Evolutionary conservation across 495 filamentous ascomycete species (phyloP), one percentile per base, ranked within the genome.

Genomic region (Podospora tetraspora): DNA sequence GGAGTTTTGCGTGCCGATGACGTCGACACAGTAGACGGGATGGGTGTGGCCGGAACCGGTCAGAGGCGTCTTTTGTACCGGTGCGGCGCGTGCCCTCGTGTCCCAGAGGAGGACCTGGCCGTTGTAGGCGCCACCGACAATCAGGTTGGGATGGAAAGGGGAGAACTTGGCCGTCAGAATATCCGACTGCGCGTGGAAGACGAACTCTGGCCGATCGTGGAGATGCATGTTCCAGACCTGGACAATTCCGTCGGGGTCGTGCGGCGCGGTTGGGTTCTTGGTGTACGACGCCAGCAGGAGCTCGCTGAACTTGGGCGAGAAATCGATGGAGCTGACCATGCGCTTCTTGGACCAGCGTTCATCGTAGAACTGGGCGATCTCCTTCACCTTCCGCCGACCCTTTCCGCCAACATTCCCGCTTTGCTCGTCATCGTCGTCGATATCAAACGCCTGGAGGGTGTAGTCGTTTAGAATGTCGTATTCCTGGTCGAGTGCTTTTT

Each of bases 71-170:
- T 97, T 97, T 72, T 97, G 92, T 24, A 97, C 92, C 3, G 95
- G 94, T 21, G 91, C 87, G 21, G 91, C 89, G 70, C 92, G 92
- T 22, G 91, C 88, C 21, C 95, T 88, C 24, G 93, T 98, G 75
- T 99, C 95, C 95, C 95, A 99, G n/a, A 99, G 86, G 12, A 97
- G 88, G 12, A 99, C 93, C 81, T 99, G 96, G 29, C 95, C 95
- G 63, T 89, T 94, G 79, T 99, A 99, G 57, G 92, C 90, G 34
- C 95, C 95, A 67, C 93, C 95, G 69, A 99, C 87, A 73, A 99
- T 94, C 37, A 98, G 84, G 68, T 95, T 96, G 3, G 95, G 94
- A 73, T 98, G 96, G 77, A 97, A 97, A 0, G 95, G 96, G 24
- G 95, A 97, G 80, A 98, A 99, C 74, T 94, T 94, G 67, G 95